phyloP scores from a whole-genome alignment of 768 basidiomycete genomes.

The Favolaschia claudopus region DNA sequence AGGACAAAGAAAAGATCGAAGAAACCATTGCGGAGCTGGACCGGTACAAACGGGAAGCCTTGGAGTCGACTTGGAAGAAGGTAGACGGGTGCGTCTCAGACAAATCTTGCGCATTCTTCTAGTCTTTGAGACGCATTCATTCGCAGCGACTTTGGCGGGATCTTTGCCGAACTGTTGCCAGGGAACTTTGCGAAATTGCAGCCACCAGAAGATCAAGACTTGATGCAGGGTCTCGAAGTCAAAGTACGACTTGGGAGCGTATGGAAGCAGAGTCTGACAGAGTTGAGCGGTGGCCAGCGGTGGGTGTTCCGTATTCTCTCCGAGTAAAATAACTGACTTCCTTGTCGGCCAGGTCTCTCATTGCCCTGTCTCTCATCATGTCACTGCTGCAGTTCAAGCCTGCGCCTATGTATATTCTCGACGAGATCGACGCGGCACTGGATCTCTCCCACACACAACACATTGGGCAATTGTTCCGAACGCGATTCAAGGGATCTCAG shows the following conservation, averaged over 20 bases:
- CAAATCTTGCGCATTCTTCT: background rate
- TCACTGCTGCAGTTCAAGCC: conserved; percentile 99
- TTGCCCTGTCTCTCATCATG: conserved; percentile 98
- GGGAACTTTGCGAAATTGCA: conserved; percentile 96
- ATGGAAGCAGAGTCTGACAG: conserved; percentile 98
- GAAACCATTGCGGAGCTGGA: conserved; percentile 93
- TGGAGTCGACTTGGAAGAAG: conserved; percentile 95
- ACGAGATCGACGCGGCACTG: conserved; percentile 97
- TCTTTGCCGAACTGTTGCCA: conserved; percentile 94
- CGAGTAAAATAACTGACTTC: background rate
- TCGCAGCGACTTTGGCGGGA: conserved; percentile 90
- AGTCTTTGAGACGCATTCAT: conserved; percentile 5
- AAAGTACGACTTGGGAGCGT: conserved; percentile 94
- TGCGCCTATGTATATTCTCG: conserved; percentile 98
- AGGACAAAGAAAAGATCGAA: conserved; percentile 96
- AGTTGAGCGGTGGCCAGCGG: conserved; percentile 97
- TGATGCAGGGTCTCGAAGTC: conserved; percentile 96
- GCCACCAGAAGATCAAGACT: conserved; percentile 91
- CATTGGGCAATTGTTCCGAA: conserved; percentile 97
- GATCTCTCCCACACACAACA: conserved; percentile 97
- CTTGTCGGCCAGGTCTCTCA: conserved; percentile 77
- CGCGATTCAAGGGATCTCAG: conserved; percentile 96
- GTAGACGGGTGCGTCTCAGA: conserved; percentile 80
- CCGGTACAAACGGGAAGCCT: conserved; percentile 90
- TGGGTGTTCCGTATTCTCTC: conserved; percentile 43